Percentiles rank a stretch among this genome's conserved stretches.
phyloP scores from a whole-genome alignment of 176 grass and related monocot genomes.

The Eleusine indica region DNA sequence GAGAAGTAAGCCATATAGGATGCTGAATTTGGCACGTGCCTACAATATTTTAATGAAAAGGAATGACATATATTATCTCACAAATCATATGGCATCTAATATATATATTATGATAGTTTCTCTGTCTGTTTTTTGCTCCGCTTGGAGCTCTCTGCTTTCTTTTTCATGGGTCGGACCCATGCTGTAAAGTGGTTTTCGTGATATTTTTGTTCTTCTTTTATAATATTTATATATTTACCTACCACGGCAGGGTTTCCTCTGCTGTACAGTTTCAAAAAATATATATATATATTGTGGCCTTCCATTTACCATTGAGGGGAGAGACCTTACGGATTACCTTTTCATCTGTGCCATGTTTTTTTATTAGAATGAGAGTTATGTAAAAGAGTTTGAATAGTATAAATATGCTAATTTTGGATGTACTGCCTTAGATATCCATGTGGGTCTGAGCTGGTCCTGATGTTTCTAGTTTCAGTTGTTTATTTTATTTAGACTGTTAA shows the following conservation, averaged over 20 bases:
- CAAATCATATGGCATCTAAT: neutral
- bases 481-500: neutral
- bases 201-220: too few species aligned
- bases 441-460: neutral
- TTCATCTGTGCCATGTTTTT: neutral
- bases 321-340: neutral
- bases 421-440: conserved; percentile 4
- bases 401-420: conserved; percentile 39
- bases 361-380: neutral
- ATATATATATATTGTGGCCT: neutral
- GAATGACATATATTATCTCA: neutral
- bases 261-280: too few species aligned
- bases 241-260: too few species aligned
- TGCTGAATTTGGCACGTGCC: neutral
- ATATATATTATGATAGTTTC: neutral
- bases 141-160: too few species aligned
- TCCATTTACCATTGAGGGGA: neutral
- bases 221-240: too few species aligned
- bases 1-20: neutral
- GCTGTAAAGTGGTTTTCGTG: too few species aligned
- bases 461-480: conserved; percentile 10
- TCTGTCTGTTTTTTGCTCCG: too few species aligned
- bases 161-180: too few species aligned
- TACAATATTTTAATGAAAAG: neutral
- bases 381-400: conserved; percentile 7